These are phyloP conservation scores for Coemansia sp. DNA, from an alignment of 192 early-diverging fungal species.

Conservation along the genomic window DNA sequence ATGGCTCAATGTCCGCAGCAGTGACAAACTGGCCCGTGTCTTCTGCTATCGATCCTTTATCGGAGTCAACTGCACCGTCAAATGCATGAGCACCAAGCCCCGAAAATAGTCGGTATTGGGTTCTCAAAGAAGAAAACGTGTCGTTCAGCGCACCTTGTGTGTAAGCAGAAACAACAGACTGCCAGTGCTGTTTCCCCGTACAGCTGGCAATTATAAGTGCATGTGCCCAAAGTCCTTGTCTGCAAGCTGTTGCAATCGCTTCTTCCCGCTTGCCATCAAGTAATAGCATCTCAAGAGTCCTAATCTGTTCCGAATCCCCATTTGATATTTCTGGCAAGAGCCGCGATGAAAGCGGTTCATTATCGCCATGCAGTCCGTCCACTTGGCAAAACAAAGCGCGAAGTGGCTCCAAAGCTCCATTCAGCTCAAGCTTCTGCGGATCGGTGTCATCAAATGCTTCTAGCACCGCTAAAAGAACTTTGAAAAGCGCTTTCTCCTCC, in stretches of 20 bases:
- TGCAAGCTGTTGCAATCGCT: slow-evolving; percentile 51
- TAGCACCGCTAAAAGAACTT: slow-evolving; percentile 28
- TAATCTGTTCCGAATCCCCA: slow-evolving; percentile 26
- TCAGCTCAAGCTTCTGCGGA: slow-evolving; percentile 9
- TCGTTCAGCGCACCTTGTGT: slow-evolving; percentile 55
- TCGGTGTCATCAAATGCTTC: slow-evolving; percentile 24
- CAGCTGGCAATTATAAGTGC: slow-evolving; percentile 88
- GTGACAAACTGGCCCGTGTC: slow-evolving; percentile 24
- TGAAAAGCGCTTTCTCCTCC: slow-evolving; percentile 32
- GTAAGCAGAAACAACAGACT: slow-evolving; percentile 74
- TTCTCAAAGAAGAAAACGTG: slow-evolving; percentile 55
- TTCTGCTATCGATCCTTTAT: background rate
- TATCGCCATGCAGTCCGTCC: slow-evolving; percentile 23
- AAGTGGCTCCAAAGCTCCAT: slow-evolving; percentile 52
- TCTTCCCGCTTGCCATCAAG: slow-evolving; percentile 46
- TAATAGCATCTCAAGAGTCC: slow-evolving; percentile 33
- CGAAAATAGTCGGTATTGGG: slow-evolving; percentile 69
- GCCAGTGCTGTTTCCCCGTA: slow-evolving; percentile 80
- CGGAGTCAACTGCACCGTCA: slow-evolving; percentile 4
- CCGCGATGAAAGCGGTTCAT: slow-evolving; percentile 2
- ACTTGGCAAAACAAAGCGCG: slow-evolving; percentile 53
- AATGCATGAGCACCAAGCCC: slow-evolving; percentile 59
- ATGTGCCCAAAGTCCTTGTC: slow-evolving; percentile 76
- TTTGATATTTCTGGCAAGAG: slow-evolving; percentile 16
- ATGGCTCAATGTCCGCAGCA: slow-evolving; percentile 25